A percentile compares a stretch with the other conserved stretches of the same genome.
Evolutionary conservation across 2,329 filamentous ascomycete species (phyloP).

Genomic region (Fusarium austroafricanum): DNA sequence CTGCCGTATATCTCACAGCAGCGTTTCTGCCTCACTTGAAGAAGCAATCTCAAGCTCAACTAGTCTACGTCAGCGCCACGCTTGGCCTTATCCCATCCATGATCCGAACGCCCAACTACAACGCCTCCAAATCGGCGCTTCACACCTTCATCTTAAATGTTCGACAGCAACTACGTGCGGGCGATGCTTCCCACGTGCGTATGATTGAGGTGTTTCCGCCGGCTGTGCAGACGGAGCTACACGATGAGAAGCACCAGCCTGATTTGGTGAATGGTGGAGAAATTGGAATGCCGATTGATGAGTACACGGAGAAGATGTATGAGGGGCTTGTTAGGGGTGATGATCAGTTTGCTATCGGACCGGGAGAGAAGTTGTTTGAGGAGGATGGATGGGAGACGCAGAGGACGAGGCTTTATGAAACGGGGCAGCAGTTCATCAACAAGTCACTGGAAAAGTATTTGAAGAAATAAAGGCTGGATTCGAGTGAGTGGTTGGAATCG

Average conservation of each 20-base stretch:
- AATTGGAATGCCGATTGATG: conserved; percentile 53
- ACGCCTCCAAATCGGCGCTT: conserved; percentile 45
- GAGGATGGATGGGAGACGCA: conserved; percentile 44
- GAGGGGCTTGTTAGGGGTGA: conserved; percentile 36
- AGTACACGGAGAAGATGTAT: conserved; percentile 56
- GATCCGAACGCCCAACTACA: conserved; percentile 46
- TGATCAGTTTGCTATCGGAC: conserved; percentile 44
- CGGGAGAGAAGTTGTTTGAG: conserved; percentile 34
- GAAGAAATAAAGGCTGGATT: background rate
- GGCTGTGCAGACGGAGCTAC: conserved; percentile 47
- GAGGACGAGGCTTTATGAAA: conserved; percentile 32
- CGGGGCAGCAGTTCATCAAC: conserved; percentile 12
- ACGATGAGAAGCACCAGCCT: conserved; percentile 44
- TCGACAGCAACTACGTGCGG: conserved; percentile 38
- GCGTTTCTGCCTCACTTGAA: conserved; percentile 46
- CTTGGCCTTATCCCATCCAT: conserved; percentile 39
- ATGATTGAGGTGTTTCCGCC: conserved; percentile 48
- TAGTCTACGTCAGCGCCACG: conserved; percentile 44
- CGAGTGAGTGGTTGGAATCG: background rate
- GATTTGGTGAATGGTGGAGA: conserved; percentile 42
- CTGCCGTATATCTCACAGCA: conserved; percentile 44
- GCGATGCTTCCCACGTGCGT: conserved; percentile 17
- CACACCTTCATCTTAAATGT: conserved; percentile 44
- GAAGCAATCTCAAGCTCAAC: conserved; percentile 21
- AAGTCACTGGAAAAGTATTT: conserved; percentile 24